phyloP scores from a whole-genome alignment of 2,329 filamentous ascomycete species.

The Zalaria obscura region DNA sequence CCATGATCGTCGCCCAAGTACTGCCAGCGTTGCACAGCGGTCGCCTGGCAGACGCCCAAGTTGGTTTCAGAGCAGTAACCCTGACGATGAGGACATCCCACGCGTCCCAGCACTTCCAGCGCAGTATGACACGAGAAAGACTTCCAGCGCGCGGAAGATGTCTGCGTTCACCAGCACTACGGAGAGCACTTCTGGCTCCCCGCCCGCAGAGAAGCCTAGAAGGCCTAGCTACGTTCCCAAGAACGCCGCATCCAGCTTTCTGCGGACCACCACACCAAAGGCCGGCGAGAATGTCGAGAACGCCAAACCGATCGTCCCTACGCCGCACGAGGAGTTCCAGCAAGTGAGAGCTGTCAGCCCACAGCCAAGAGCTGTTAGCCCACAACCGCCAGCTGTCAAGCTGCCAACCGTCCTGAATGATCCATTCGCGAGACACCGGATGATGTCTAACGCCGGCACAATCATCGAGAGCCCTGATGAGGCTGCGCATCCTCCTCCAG shows the following conservation, averaged over 20 bases:
- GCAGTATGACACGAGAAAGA: neutral
- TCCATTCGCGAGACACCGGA: too few species aligned
- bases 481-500: too few species aligned
- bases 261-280: constrained; percentile 4
- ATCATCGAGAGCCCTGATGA: too few species aligned
- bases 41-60: neutral
- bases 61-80: constrained; percentile 5
- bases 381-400: too few species aligned
- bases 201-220: constrained; percentile 1
- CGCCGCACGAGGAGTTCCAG: too few species aligned
- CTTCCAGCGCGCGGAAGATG: neutral
- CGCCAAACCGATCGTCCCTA: too few species aligned
- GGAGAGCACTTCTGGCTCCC: neutral
- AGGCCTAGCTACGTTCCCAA: constrained; percentile 5
- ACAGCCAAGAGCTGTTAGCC: too few species aligned
- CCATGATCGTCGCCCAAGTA: too few species aligned
- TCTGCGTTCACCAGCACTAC: neutral
- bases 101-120: constrained; percentile 1
- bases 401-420: too few species aligned
- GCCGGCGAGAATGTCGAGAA: neutral
- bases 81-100: constrained; percentile 3
- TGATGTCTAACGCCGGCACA: too few species aligned
- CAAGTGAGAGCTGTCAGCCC: too few species aligned
- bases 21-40: too few species aligned
- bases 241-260: constrained; percentile 4